A percentile compares a stretch with the other conserved stretches of the same genome.
phyloP scores from a whole-genome alignment of 352 stramenopile species.

The Hyaloperonospora arabidopsidis region DNA sequence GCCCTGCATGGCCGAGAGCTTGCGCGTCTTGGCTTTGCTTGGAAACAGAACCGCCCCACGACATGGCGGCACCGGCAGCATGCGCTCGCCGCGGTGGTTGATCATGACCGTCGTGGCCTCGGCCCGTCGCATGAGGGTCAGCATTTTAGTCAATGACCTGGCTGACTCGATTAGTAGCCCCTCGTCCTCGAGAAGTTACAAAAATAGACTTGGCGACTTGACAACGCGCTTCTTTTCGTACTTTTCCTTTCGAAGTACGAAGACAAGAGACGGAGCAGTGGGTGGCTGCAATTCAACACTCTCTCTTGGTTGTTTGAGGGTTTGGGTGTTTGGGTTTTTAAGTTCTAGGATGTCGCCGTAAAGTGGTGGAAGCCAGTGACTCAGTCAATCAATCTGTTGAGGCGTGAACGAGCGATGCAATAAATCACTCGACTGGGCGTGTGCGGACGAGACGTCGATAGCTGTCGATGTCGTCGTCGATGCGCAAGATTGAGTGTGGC shows the following conservation, averaged over 20 bases:
- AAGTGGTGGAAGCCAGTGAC: too few species aligned
- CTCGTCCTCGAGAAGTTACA: neutral
- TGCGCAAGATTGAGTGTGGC: neutral
- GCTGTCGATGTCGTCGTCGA: conserved; percentile 6
- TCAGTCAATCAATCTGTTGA: too few species aligned
- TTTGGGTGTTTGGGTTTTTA: neutral
- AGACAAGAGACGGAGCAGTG: conserved; percentile 3
- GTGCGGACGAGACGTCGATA: conserved; percentile 2
- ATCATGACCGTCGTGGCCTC: conserved; percentile 22
- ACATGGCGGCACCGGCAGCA: conserved; percentile 26
- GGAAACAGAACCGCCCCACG: conserved; percentile 5
- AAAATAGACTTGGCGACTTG: neutral
- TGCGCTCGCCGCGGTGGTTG: conserved; percentile 35
- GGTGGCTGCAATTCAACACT: neutral
- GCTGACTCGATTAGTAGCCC: too few species aligned
- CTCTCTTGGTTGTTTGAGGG: neutral
- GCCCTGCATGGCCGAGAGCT: conserved; percentile 32
- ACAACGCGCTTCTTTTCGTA: conserved; percentile 9
- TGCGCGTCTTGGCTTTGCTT: conserved; percentile 29
- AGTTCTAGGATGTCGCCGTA: too few species aligned
- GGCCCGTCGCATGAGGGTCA: conserved; percentile 16
- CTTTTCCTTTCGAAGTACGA: conserved; percentile 36
- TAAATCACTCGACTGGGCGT: neutral
- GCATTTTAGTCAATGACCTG: conserved; percentile 8
- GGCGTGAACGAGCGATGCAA: too few species aligned